A percentile compares a stretch with the other conserved stretches of the same genome.
These are phyloP conservation scores for Inga laurina DNA, from an alignment of 306 rosid genomes.

Conservation along the genomic window DNA sequence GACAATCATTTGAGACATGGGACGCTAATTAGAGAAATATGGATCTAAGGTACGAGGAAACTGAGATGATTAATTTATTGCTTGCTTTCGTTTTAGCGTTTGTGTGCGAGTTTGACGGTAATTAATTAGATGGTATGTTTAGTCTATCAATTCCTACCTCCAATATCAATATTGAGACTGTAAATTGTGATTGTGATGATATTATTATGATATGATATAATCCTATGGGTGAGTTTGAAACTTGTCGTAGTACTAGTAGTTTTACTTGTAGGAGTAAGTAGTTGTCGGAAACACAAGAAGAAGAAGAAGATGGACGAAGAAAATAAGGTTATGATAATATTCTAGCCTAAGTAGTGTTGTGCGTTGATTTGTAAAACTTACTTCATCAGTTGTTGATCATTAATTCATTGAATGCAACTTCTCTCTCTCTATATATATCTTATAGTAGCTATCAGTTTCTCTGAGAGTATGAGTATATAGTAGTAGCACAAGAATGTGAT, in stretches of 20 bases:
- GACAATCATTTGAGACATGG: neutral
- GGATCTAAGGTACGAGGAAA: neutral
- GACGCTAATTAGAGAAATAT: neutral
- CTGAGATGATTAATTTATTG: conserved; percentile 10
- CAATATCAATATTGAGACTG: conserved; percentile 34
- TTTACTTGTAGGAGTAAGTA: neutral
- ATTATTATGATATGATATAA: neutral
- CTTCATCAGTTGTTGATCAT: neutral
- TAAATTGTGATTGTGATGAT: conserved; percentile 48
- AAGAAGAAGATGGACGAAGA: neutral
- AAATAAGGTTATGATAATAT: neutral
- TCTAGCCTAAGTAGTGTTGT: neutral
- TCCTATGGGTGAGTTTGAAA: conserved; percentile 31
- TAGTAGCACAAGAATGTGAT: neutral
- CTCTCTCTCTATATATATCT: neutral
- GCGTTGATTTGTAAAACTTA: conserved; percentile 21
- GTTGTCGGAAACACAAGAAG: conserved; percentile 5
- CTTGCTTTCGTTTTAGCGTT: conserved; percentile 8
- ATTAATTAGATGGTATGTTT: neutral
- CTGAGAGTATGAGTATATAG: neutral
- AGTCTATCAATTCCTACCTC: neutral
- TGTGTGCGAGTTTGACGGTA: conserved; percentile 26
- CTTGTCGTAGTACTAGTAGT: neutral
- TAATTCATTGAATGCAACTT: conserved; percentile 19
- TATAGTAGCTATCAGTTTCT: neutral